A percentile compares a stretch with the other conserved stretches of the same genome.
These are phyloP conservation scores for Paramarasmius palmivorus DNA, from an alignment of 1,284 basidiomycete species.

Conservation along the genomic window DNA sequence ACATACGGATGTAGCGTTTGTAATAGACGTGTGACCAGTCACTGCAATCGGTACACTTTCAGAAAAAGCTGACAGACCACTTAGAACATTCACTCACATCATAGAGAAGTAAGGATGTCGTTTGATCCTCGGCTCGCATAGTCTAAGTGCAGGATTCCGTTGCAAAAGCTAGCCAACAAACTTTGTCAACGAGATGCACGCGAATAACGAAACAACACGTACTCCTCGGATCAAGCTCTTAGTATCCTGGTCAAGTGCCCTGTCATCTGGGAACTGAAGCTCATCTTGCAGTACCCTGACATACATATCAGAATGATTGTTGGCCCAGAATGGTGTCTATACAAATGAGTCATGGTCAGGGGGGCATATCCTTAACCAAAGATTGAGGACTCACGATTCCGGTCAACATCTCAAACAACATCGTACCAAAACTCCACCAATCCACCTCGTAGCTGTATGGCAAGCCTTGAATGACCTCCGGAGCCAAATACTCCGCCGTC, in stretches of 20 bases:
- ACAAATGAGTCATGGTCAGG: slow-evolving; percentile 19
- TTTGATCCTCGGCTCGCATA: slow-evolving; percentile 93
- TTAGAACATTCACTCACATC: slow-evolving; percentile 64
- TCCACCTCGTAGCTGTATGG: slow-evolving; percentile 99
- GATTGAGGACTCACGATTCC: too few relatives aligned
- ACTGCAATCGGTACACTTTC: slow-evolving; percentile 39
- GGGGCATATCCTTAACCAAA: too few relatives aligned
- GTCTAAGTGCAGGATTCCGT: slow-evolving; percentile 86
- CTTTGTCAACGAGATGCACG: slow-evolving; percentile 17
- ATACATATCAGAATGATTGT: slow-evolving; percentile 95
- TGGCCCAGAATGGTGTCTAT: slow-evolving; percentile 92
- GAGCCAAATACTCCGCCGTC: slow-evolving; percentile 97
- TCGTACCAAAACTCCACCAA: slow-evolving; percentile 99
- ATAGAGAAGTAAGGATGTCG: slow-evolving; percentile 94
- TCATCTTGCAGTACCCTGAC: slow-evolving; percentile 87
- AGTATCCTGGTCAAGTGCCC: slow-evolving; percentile 90
- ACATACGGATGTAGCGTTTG: slow-evolving; percentile 89
- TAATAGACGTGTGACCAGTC: slow-evolving; percentile 94
- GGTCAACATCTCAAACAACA: slow-evolving; percentile 99
- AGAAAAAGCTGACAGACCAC: slow-evolving; percentile 7
- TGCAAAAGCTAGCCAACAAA: slow-evolving; percentile 70
- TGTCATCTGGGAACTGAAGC: slow-evolving; percentile 85
- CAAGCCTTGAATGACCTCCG: slow-evolving; percentile 96
- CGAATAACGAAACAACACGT: slow-evolving; percentile 31
- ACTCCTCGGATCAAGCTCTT: slow-evolving; percentile 94